A percentile compares a stretch with the other conserved stretches of the same genome.
Evolutionary conservation across 441 rosid species (phyloP).

Genomic region (Biscutella laevigata): DNA sequence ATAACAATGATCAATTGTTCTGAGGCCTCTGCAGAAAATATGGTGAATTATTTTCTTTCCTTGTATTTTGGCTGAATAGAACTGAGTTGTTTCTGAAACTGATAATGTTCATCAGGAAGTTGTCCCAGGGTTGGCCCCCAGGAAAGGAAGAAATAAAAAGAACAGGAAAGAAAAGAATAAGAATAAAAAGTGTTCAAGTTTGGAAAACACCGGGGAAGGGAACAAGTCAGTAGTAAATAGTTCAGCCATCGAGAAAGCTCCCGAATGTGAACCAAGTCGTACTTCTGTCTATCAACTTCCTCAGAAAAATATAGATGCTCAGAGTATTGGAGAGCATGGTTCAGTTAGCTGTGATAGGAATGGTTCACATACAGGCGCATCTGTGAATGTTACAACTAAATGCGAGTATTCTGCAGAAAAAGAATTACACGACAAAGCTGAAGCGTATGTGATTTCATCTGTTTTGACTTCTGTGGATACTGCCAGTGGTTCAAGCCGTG

Average conservation of each 20-base stretch:
- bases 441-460: constrained; percentile 24
- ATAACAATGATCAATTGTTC: constrained; percentile 31
- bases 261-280: constrained; percentile 24
- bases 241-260: constrained; percentile 15
- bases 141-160: constrained; percentile 41
- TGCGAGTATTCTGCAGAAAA: constrained; percentile 22
- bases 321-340: constrained; percentile 28
- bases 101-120: constrained; percentile 58
- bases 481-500: constrained; percentile 25
- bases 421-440: constrained; percentile 24
- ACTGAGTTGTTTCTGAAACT: constrained; percentile 35
- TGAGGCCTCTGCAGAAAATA: constrained; percentile 34
- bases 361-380: constrained; percentile 5
- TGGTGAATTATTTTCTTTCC: constrained; percentile 32
- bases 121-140: constrained; percentile 38
- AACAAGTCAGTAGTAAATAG: constrained; percentile 10
- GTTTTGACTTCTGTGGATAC: constrained; percentile 22
- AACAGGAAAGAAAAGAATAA: constrained; percentile 63
- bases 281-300: constrained; percentile 32
- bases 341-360: constrained; percentile 27
- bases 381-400: constrained; percentile 10
- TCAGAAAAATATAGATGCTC: constrained; percentile 26
- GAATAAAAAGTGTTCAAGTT: constrained; percentile 39
- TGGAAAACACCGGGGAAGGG: constrained; percentile 30
- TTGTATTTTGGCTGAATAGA: constrained; percentile 13